These are phyloP conservation scores for Xylaria sp. DNA, from an alignment of 2,329 filamentous ascomycete species.

Conservation along the genomic window DNA sequence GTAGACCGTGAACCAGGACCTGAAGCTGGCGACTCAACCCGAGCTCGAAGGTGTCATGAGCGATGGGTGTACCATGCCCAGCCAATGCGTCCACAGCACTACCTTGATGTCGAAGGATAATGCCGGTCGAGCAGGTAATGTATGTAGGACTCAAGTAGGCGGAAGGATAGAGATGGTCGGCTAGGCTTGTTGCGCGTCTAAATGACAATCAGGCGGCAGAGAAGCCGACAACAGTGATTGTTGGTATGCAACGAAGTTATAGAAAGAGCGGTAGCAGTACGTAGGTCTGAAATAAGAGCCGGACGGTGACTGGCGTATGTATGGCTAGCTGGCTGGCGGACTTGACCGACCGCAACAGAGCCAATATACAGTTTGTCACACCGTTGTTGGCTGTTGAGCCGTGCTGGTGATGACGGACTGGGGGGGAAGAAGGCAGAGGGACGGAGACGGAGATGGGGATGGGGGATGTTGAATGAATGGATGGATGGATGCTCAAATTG, in stretches of 20 bases:
- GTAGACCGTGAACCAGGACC: slow-evolving; percentile 40
- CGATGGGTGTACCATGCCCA: slow-evolving; percentile 43
- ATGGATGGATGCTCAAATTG: slow-evolving; percentile 35
- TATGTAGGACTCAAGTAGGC: slow-evolving; percentile 13
- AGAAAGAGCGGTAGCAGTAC: slow-evolving; percentile 13
- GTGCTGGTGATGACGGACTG: slow-evolving; percentile 34
- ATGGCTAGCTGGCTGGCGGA: slow-evolving; percentile 1
- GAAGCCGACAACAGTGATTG: slow-evolving; percentile 12
- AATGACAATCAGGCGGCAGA: slow-evolving; percentile 11
- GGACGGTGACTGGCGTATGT: slow-evolving; percentile 10
- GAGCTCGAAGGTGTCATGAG: slow-evolving; percentile 46
- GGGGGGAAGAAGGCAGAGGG: slow-evolving; percentile 22
- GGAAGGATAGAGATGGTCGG: slow-evolving; percentile 22
- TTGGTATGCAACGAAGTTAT: slow-evolving; percentile 22
- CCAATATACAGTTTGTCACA: slow-evolving; percentile 24
- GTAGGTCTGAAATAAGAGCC: slow-evolving; percentile 26
- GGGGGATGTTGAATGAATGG: slow-evolving; percentile 34
- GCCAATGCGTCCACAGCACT: slow-evolving; percentile 20
- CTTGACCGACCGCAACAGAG: slow-evolving; percentile 14
- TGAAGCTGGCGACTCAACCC: slow-evolving; percentile 46
- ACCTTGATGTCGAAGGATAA: slow-evolving; percentile 13
- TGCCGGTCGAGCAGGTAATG: slow-evolving; percentile 16
- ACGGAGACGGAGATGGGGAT: slow-evolving; percentile 41
- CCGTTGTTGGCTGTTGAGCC: slow-evolving; percentile 31
- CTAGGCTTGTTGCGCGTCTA: slow-evolving; percentile 24